These are phyloP conservation scores for Coemansia sp. DNA, from an alignment of 192 early-diverging fungal genomes.

Conservation along the genomic window DNA sequence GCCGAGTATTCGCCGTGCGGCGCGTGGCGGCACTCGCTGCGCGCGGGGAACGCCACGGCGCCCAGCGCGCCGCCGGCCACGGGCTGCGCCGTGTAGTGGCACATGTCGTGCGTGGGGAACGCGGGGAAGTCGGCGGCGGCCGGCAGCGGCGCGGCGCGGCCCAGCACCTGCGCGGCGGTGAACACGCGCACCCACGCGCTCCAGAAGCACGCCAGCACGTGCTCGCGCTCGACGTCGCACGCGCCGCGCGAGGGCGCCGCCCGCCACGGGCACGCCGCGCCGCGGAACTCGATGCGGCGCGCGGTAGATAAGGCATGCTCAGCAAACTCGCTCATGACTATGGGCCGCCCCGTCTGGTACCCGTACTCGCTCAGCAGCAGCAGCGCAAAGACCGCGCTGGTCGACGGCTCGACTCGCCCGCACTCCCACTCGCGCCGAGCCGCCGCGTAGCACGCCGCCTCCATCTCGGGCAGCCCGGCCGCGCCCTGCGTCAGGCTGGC, in stretches of 20 bases:
- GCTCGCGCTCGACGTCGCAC: conserved; percentile 48
- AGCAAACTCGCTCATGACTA: conserved; percentile 32
- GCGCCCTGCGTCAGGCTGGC: conserved; percentile 11
- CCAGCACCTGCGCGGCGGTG: conserved; percentile 32
- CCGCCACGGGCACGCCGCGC: conserved; percentile 31
- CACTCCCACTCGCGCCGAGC: conserved; percentile 36
- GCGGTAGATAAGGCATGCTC: conserved; percentile 20
- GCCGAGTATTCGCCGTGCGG: conserved; percentile 22
- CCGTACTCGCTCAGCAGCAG: conserved; percentile 52
- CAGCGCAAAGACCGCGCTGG: conserved; percentile 27
- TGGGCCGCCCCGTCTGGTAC: conserved; percentile 31
- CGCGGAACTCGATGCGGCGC: conserved; percentile 23
- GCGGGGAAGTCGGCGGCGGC: conserved; percentile 15
- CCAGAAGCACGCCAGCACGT: conserved; percentile 45
- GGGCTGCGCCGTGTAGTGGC: conserved; percentile 35
- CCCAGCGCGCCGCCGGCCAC: not conserved
- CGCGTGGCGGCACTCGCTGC: conserved; percentile 1
- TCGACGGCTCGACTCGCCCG: conserved; percentile 18
- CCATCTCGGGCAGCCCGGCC: conserved; percentile 2
- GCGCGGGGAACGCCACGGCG: conserved; percentile 13
- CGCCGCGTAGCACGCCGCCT: conserved; percentile 26
- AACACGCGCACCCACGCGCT: conserved; percentile 28
- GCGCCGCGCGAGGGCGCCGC: not conserved
- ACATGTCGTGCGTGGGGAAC: conserved; percentile 40
- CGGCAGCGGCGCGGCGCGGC: conserved; percentile 7